Base-by-base conservation (phyloP, 768 basidiomycete species). In the Podaxis sp. region DNA sequence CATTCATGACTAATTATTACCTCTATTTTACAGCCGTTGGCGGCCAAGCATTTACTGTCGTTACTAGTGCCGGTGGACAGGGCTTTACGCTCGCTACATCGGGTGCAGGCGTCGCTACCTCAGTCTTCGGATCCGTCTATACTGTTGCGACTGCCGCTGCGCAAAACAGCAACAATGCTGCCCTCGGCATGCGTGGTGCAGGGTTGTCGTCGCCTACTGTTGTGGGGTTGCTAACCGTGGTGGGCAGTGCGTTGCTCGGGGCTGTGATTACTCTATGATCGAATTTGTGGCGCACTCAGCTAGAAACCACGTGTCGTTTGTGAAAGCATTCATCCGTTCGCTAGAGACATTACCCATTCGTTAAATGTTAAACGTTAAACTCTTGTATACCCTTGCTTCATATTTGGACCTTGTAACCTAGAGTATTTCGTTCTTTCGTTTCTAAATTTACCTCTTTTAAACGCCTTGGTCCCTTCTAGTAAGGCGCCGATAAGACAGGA, bases 31-130 rank as follows among this genome's bases (percentile, higher is more conserved):
- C 61, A 90, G 89, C 86, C 33, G 68, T 79, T 59, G 85, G 77
- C n/a, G 87, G 83, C 13, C 61, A 74, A 8, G 82, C 76, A 2
- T 73, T 77, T 55, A 90, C 85, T 13, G 69, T 89, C 19, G 72
- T 90, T 29, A 86, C 84, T 15, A 83, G 81, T 46, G 79, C 69
- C 9, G 89, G 86, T 6, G 88, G 87, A 11, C 66, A 78, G 49
- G 88, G 80, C 1, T 73, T 88, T 61, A 90, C 88, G 0, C 78
- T 90, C 19, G 87, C 85, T 27, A 70, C 64, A 3, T 73, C 74
- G 2, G 79, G 76, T 5, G 78, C 69, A 46, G 79, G 68, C 15
- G 75, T 76, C 15, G 76, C 73, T 7, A 87, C 85, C 29, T 79
- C 82, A 19, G 79, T 78, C 64, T 84, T 79, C 25, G 86, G 87